These are phyloP conservation scores for Ceratocystiopsis brevicomis DNA, from an alignment of 2,329 filamentous ascomycete species.

Conservation along the genomic window DNA sequence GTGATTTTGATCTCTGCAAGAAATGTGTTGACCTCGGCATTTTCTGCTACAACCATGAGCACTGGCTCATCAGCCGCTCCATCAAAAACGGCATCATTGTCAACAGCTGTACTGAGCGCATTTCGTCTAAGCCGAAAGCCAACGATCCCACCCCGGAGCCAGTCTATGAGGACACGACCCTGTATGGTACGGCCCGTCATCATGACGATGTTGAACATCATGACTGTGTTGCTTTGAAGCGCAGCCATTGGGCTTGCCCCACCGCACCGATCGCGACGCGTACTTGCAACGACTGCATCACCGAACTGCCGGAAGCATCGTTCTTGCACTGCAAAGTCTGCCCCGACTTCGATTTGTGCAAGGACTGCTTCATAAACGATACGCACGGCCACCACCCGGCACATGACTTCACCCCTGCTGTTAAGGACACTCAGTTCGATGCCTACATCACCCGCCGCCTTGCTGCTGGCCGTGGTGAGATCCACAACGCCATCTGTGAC, in stretches of 20 bases:
- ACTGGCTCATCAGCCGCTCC: constrained; percentile 89
- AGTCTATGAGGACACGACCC: too few species aligned
- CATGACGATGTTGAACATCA: too few species aligned
- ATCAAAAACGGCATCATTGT: constrained; percentile 61
- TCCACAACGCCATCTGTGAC: constrained; percentile 83
- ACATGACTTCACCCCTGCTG: constrained; percentile 58
- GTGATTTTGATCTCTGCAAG: constrained; percentile 85
- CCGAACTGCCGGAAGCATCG: constrained; percentile 53
- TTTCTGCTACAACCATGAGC: constrained; percentile 57
- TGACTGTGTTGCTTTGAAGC: too few species aligned
- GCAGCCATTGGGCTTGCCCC: too few species aligned
- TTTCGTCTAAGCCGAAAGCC: constrained; percentile 42
- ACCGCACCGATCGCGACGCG: constrained; percentile 17
- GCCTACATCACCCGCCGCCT: constrained; percentile 47
- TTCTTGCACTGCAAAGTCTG: constrained; percentile 76
- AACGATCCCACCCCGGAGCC: background rate
- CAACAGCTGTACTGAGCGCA: constrained; percentile 68
- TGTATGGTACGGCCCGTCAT: too few species aligned
- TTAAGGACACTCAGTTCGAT: constrained; percentile 41
- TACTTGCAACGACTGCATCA: constrained; percentile 50
- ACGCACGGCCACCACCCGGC: constrained; percentile 81
- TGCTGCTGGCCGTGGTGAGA: constrained; percentile 57
- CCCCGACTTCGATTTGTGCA: constrained; percentile 84
- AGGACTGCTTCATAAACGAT: constrained; percentile 55
- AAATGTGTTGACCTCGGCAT: constrained; percentile 57